Evolutionary conservation across 225 moss, liverwort and hornwort species (phyloP).

Genomic region (Straminergon stramineum): DNA sequence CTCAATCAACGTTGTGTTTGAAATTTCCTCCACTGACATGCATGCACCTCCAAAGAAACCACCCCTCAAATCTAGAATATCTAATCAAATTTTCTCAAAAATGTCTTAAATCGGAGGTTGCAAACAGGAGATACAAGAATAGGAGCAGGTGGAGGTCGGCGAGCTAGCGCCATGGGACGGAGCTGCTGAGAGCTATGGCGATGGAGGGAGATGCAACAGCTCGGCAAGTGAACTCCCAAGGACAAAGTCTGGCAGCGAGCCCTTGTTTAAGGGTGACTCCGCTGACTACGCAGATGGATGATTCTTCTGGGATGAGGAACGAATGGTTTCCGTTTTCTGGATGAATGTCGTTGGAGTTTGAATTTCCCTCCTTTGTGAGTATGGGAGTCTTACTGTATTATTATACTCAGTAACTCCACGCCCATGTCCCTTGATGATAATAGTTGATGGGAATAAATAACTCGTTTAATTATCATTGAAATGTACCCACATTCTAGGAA

Average conservation of each 20-base stretch:
- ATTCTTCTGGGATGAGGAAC: not conserved
- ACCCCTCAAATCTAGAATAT: not conserved
- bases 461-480: not conserved
- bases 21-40: not conserved
- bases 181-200: not conserved
- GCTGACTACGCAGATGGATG: not conserved
- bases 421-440: not conserved
- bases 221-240: not conserved
- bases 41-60: not conserved
- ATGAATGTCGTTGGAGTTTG: not conserved
- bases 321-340: not conserved
- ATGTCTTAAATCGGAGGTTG: not conserved
- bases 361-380: not conserved
- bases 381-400: not conserved
- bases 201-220: not conserved
- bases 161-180: constrained; percentile 3
- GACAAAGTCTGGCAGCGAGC: constrained; percentile 7
- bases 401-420: not conserved
- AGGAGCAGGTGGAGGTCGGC: constrained; percentile 3
- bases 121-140: not conserved
- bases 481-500: not conserved
- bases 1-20: not conserved
- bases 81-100: not conserved
- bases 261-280: not conserved
- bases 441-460: not conserved